phyloP scores from a whole-genome alignment of 1,139 yeast species.

The Kodamaea sp. region DNA sequence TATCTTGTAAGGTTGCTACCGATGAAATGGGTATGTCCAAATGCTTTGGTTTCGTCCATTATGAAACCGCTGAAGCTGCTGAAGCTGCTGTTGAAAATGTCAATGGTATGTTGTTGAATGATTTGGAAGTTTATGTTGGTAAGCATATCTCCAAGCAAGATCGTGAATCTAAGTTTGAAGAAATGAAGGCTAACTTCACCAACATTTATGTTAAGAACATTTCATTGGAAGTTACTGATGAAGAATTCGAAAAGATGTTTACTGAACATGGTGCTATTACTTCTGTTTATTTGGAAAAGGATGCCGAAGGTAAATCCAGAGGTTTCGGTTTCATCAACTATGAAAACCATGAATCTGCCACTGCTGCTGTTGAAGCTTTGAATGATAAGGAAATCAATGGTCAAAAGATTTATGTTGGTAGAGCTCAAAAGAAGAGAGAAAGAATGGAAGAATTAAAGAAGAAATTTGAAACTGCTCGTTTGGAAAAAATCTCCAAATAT shows the following conservation, averaged over 20 bases:
- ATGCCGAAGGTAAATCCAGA: slow-evolving; percentile 83
- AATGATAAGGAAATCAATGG: slow-evolving; percentile 84
- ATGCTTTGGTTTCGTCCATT: slow-evolving; percentile 98
- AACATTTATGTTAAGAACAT: slow-evolving; percentile 93
- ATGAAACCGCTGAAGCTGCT: slow-evolving; percentile 91
- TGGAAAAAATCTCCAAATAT: slow-evolving; percentile 90
- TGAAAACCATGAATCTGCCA: slow-evolving; percentile 84
- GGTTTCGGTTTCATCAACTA: slow-evolving; percentile 97
- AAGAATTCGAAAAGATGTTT: slow-evolving; percentile 72
- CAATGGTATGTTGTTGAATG: slow-evolving; percentile 97
- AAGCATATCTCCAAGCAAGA: slow-evolving; percentile 91
- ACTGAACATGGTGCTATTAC: slow-evolving; percentile 75
- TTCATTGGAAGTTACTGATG: slow-evolving; percentile 65
- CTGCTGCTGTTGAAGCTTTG: slow-evolving; percentile 86
- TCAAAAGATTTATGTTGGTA: slow-evolving; percentile 88
- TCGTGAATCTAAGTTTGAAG: slow-evolving; percentile 92
- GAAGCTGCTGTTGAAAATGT: slow-evolving; percentile 94
- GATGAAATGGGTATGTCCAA: slow-evolving; percentile 90
- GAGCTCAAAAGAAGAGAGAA: slow-evolving; percentile 99
- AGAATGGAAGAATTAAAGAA: slow-evolving; percentile 94
- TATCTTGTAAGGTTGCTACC: slow-evolving; percentile 96
- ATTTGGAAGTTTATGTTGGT: slow-evolving; percentile 94
- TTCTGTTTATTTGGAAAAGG: slow-evolving; percentile 78
- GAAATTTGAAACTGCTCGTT: slow-evolving; percentile 89
- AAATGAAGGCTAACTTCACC: slow-evolving; percentile 89